Base-by-base conservation (phyloP, 495 filamentous ascomycete species). In the Hyaloscypha bicolor region DNA sequence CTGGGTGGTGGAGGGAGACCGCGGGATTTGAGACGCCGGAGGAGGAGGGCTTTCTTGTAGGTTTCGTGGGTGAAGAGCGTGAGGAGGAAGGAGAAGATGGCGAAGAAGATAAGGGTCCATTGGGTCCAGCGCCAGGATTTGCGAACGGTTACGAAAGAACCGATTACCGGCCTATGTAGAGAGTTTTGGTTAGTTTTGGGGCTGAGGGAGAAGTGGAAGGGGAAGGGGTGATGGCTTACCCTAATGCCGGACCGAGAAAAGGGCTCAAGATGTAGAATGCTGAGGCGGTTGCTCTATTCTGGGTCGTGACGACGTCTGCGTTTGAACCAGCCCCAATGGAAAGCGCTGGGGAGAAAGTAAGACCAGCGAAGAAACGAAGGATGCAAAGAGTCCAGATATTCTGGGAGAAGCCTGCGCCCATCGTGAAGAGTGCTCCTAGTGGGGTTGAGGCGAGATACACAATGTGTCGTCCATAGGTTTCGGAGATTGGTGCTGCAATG, bases 121-220 rank as follows among this genome's bases (percentile, higher is more conserved):
- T 81, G 80, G 4, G 86, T 87, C 86, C 88, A 90, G 42, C 86
- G 82, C 84, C 86, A 91, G 39, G 76, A 78, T 68, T 86, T 87
- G 31, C 83, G 76, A 56, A 83, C 78, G 5, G 81, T 80, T 30
- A 85, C 79, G 68, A 87, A 91, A n/a, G 85, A 84, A 25, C 89
- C 89, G 42, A 91, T 80, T 37, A 88, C 76, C 4, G 88, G 88
- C 5, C 86, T 79, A 14, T 25, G 11, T 48, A 3, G 21, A 58
- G 25, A 33, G 16, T 21, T 25, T 35, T 22, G 21, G 4, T 48
- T 12, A 11, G 9, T 4, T 48, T 48, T 48, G 42, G 42, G 42
- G 0, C 3, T 1, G 12, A 12, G 0, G 6, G 8, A 37, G 35
- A 1, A 37, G 12, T 0, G 1, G 42, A 48, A 19, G 9, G 29